A percentile compares a stretch with the other conserved stretches of the same genome.
Evolutionary conservation across 2,329 filamentous ascomycete genomes (phyloP).

Genomic region (Phyllosticta citriasiana): DNA sequence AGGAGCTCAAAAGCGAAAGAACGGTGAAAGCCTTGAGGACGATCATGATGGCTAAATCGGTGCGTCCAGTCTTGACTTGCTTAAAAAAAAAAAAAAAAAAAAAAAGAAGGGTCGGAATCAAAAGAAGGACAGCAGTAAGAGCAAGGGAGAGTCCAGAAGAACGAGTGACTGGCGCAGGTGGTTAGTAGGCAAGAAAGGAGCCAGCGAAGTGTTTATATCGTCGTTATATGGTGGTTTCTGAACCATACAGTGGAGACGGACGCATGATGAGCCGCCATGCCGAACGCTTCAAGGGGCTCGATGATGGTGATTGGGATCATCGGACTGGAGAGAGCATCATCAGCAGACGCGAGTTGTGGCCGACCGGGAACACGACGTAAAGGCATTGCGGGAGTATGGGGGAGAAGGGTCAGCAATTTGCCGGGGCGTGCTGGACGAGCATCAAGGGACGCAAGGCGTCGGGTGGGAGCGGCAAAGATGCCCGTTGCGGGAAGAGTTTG

Average conservation of each 20-base stretch:
- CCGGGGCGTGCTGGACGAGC: background rate
- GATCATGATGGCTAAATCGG: conserved; percentile 8
- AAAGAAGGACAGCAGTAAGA: conserved; percentile 6
- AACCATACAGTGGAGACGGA: background rate
- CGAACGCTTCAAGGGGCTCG: background rate
- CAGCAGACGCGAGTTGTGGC: background rate
- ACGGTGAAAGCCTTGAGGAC: conserved; percentile 12
- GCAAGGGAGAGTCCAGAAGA: background rate
- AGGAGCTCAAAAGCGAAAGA: conserved; percentile 11
- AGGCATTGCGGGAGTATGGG: background rate
- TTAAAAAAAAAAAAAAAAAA: background rate
- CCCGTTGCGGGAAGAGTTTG: background rate
- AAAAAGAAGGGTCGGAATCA: background rate
- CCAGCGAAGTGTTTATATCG: background rate
- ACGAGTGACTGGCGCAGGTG: conserved; percentile 8
- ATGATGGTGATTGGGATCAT: conserved; percentile 8
- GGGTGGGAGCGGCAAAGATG: background rate
- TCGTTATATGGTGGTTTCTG: background rate
- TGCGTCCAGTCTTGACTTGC: background rate
- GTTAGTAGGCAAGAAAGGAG: conserved; percentile 6
- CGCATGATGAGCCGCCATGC: background rate
- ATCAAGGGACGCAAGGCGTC: background rate
- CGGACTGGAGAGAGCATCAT: background rate
- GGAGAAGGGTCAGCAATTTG: conserved; percentile 1
- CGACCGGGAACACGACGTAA: background rate